Evolutionary conservation across 768 basidiomycete species (phyloP).

Genomic region (Tylopilus sp.): DNA sequence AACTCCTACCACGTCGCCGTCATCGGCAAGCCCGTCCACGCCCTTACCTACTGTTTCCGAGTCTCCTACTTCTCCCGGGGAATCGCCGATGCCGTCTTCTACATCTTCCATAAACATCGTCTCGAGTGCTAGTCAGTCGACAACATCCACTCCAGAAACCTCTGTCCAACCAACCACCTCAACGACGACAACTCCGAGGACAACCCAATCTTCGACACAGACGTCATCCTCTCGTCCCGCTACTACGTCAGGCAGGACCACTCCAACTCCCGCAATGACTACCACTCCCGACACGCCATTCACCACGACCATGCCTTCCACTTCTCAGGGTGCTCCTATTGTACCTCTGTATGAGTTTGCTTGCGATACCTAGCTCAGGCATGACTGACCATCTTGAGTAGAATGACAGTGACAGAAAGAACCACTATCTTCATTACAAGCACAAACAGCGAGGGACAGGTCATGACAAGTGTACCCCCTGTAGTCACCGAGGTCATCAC

Average conservation of each 20-base stretch:
- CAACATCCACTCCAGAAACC: constrained; percentile 18
- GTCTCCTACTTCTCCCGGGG: constrained; percentile 7
- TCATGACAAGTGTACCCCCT: constrained; percentile 49
- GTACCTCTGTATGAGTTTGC: constrained; percentile 26
- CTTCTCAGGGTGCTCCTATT: constrained; percentile 7
- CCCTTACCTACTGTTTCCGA: constrained; percentile 4
- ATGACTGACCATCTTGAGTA: constrained; percentile 28
- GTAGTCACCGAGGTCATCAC: constrained; percentile 55
- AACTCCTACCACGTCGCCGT: constrained; percentile 6
- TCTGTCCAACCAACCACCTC: constrained; percentile 21
- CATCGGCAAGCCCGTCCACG: constrained; percentile 15
- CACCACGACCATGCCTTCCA: constrained; percentile 5
- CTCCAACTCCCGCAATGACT: constrained; percentile 18
- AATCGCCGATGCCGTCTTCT: constrained; percentile 10
- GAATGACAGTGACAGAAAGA: constrained; percentile 48
- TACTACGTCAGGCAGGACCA: constrained; percentile 1
- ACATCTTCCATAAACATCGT: constrained; percentile 17
- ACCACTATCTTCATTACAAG: constrained; percentile 53
- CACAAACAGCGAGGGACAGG: constrained; percentile 53
- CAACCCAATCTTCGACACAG: constrained; percentile 10
- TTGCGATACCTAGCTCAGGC: constrained; percentile 3
- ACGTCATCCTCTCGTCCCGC: constrained; percentile 7
- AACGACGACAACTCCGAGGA: constrained; percentile 9
- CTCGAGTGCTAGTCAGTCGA: constrained; percentile 17
- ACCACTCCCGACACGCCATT: constrained; percentile 14